Evolutionary conservation across 164 flowering plant genomes (phyloP), one percentile per base, ranked within the genome.

Genomic region (Umbellularia californica): DNA sequence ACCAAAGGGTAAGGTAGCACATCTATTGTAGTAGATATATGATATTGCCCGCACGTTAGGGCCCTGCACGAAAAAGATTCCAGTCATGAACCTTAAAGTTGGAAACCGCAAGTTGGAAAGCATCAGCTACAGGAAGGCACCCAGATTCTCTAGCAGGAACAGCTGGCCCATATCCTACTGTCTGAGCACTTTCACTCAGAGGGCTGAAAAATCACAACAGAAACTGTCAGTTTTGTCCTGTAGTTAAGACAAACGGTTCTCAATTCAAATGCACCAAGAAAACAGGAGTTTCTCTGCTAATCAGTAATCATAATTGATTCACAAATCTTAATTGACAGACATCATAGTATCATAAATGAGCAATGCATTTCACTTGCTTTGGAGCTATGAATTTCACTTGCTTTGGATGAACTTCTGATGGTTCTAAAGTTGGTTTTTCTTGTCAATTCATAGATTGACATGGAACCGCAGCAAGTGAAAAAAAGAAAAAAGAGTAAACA

Each of bases 71-170:
- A 74, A 93, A 95, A 55, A 93, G 93, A 77, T 84, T 88, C 98
- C 98, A 95, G 78, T 93, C 89, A 76, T 87, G 74, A 51, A 95
- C 93, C 79, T 81, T 92, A 86, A 95, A 93, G 79, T 80, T 86
- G 10, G 92, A 79, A 60, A 90, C 90, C 2, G 88, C 91, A 30
- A 76, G 81, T 78, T 87, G 86, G 66, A 92, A 90, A 51, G 92
- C 89, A 58, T 95, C 96, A 22, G 79, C 78, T 92, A 92, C 84
- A 2, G 91, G 86, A 79, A 86, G 76, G 33, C 78, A 66, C 60
- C 97, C 97, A 66, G 88, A 77, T 72, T 89, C 88, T 23, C 70
- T 52, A 6, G 97, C 97, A 52, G 95, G 89, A 66, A 79, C 83
- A 52, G 90, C 82, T 50, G 76, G 65, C 27, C 97, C 97, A 68